Percentiles rank a stretch among this genome's conserved stretches.
phyloP scores from a whole-genome alignment of 2,329 filamentous ascomycete species.

The Rhexocercosporidium sp. region DNA sequence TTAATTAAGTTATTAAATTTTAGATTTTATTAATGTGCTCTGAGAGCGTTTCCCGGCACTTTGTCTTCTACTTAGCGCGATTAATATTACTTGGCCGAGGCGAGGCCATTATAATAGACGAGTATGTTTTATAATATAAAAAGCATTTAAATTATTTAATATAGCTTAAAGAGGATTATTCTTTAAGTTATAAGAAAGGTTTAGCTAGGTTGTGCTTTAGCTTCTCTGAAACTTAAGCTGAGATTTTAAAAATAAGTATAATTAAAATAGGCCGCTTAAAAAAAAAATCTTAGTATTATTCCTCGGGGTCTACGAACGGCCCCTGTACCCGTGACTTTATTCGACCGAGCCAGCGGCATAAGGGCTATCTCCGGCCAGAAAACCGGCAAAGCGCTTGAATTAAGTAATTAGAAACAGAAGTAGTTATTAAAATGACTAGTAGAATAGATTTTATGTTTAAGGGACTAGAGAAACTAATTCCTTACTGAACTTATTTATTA shows the following conservation, averaged over 20 bases:
- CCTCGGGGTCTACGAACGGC: slow-evolving; percentile 1
- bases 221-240: neutral
- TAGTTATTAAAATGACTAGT: neutral
- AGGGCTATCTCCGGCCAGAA: slow-evolving; percentile 4
- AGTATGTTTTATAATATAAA: neutral
- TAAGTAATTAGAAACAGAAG: neutral
- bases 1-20: neutral
- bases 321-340: slow-evolving; percentile 3
- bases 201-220: neutral
- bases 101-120: neutral
- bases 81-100: neutral
- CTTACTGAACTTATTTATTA: neutral
- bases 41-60: neutral
- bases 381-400: slow-evolving; percentile 10
- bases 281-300: slow-evolving; percentile 11
- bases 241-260: slow-evolving; percentile 9
- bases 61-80: neutral
- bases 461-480: neutral
- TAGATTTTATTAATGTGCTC: neutral
- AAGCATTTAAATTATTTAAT: neutral
- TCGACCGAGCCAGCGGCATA: slow-evolving; percentile 4
- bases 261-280: neutral
- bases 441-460: neutral
- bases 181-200: neutral
- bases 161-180: slow-evolving; percentile 5